Evolutionary conservation across 2,329 filamentous ascomycete species (phyloP).

Genomic region (Zalaria obscura): DNA sequence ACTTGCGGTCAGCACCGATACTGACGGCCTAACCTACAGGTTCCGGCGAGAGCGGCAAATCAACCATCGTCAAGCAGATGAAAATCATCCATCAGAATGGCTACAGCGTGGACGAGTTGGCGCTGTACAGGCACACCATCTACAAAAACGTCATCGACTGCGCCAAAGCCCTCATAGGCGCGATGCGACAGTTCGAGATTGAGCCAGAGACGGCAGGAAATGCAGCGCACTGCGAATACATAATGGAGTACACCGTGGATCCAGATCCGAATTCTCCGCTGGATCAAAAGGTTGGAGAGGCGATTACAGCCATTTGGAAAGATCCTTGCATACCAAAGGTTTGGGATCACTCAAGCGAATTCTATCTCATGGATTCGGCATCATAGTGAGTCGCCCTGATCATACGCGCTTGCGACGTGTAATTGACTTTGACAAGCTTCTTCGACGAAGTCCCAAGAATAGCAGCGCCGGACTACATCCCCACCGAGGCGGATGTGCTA

Average conservation of each 20-base stretch:
- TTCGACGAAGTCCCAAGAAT: slow-evolving; percentile 88
- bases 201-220: slow-evolving; percentile 60
- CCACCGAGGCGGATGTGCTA: slow-evolving; percentile 86
- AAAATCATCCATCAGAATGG: slow-evolving; percentile 99
- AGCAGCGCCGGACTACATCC: slow-evolving; percentile 70
- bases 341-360: slow-evolving; percentile 91
- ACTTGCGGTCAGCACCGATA: not conserved
- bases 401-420: not conserved
- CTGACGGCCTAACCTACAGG: slow-evolving; percentile 38
- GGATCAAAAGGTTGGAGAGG: slow-evolving; percentile 65
- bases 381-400: slow-evolving; percentile 61
- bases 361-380: slow-evolving; percentile 98
- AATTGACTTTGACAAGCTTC: slow-evolving; percentile 48
- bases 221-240: slow-evolving; percentile 60
- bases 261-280: slow-evolving; percentile 78
- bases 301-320: slow-evolving; percentile 77
- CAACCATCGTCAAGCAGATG: slow-evolving; percentile 99
- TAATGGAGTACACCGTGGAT: slow-evolving; percentile 79
- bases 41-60: slow-evolving; percentile 96
- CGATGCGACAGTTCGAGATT: slow-evolving; percentile 85
- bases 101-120: slow-evolving; percentile 85
- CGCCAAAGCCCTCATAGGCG: slow-evolving; percentile 80
- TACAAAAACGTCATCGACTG: slow-evolving; percentile 98
- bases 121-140: slow-evolving; percentile 86
- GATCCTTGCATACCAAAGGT: slow-evolving; percentile 71